Base-by-base conservation (phyloP, 2,329 filamentous ascomycete genomes). In the Aquanectria penicillioides region DNA sequence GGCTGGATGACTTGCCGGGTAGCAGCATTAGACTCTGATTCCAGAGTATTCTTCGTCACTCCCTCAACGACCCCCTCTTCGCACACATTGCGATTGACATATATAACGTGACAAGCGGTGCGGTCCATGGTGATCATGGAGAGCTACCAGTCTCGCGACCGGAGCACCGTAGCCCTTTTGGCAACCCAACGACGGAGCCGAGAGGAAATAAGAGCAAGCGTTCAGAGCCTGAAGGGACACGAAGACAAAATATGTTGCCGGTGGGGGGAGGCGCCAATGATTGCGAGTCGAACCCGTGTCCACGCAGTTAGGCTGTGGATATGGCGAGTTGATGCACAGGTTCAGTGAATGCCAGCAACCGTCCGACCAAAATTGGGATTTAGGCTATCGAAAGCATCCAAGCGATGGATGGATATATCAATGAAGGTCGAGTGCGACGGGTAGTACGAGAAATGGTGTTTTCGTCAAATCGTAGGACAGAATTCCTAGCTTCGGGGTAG, bases 131-230 rank as follows among this genome's bases (percentile, higher is more conserved):
- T 81, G 78, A 77, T 76, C 77, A 78, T 75, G 72, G 77, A 75
- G 78, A 80, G 82, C 83, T 83, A 80, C 83, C 83, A 86, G 84
- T 84, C 84, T 81, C 75, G 73, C 79, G 83, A 86, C 83, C 79
- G 83, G 82, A 83, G 79, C 82, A 80, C 82, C 81, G 81, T 78
- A 78, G 77, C 81, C 82, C 78, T 79, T 69, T 68, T 63, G 70
- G 69, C 72, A 69, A 52, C 48, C 43, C 26, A 58, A 46, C 58
- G 62, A 57, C 52, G 52, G 59, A 59, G 55, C 64, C 68, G 66
- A 67, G 50, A 63, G 50, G 48, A 22, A 38, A 51, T 64, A 55
- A 38, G 46, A 23, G 20, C 38, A 36, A 28, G 52, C 18, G 20
- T 38, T 34, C 48, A 56, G 18, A 41, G 62, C 51, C 58, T 65